These are phyloP conservation scores for Aaosphaeria pasadenensis DNA, from an alignment of 2,329 filamentous ascomycete genomes.

Conservation along the genomic window DNA sequence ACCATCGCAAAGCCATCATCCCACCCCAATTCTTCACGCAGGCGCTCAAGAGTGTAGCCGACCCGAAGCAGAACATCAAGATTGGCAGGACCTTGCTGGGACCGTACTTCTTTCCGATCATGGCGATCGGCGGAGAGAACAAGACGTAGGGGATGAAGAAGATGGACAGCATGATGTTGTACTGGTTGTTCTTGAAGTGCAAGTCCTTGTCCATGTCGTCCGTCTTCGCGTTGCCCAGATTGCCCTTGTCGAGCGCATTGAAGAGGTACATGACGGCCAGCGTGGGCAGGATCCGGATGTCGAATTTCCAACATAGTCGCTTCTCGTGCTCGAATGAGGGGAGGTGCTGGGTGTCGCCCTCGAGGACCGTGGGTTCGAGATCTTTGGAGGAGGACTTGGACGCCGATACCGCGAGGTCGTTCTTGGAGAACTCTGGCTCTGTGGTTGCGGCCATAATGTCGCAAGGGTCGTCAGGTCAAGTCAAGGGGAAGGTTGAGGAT, in stretches of 20 bases:
- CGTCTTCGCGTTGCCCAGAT: constrained; percentile 45
- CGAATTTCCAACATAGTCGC: constrained; percentile 54
- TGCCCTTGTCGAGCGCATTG: constrained; percentile 38
- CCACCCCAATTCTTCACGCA: constrained; percentile 60
- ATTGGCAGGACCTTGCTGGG: constrained; percentile 62
- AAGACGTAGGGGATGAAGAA: constrained; percentile 76
- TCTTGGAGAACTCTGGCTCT: constrained; percentile 28
- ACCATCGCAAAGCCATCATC: constrained; percentile 66
- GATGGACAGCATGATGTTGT: constrained; percentile 67
- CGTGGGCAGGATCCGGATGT: constrained; percentile 54
- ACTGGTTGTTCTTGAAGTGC: constrained; percentile 60
- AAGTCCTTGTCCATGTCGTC: constrained; percentile 51
- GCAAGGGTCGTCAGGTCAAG: background rate
- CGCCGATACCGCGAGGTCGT: constrained; percentile 23
- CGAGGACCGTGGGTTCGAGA: constrained; percentile 16
- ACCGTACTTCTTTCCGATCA: constrained; percentile 67
- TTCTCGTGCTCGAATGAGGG: constrained; percentile 36
- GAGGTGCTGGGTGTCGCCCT: constrained; percentile 30
- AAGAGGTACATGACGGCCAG: constrained; percentile 61
- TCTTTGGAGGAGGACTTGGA: constrained; percentile 25
- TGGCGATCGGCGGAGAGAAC: constrained; percentile 62
- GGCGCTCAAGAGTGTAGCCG: constrained; percentile 59
- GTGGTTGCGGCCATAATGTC: constrained; percentile 20
- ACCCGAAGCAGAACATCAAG: constrained; percentile 68
- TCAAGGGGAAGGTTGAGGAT: background rate